These are phyloP conservation scores for Metschnikowia corniflorae DNA, from an alignment of 805 yeast species.

Conservation along the genomic window DNA sequence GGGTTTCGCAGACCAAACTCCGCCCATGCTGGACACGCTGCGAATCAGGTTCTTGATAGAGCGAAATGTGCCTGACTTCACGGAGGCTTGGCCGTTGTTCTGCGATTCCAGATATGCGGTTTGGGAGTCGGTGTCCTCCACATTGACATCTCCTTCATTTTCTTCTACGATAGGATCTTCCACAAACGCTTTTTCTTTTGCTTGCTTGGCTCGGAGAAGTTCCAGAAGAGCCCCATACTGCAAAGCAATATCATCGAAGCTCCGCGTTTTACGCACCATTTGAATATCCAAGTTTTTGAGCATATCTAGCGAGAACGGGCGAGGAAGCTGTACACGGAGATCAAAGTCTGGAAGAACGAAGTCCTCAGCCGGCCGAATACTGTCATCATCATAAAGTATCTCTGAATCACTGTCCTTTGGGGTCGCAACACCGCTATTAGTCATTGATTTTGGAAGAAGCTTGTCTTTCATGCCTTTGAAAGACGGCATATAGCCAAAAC, in stretches of 20 bases:
- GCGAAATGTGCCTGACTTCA: conserved; percentile 11
- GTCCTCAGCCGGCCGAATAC: conserved; percentile 1
- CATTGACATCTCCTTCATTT: neutral
- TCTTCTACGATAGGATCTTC: neutral
- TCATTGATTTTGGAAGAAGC: conserved; percentile 4
- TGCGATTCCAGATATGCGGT: neutral
- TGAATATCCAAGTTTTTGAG: conserved; percentile 33
- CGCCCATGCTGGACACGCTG: conserved; percentile 28
- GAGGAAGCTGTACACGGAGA: conserved; percentile 24
- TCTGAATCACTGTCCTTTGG: neutral
- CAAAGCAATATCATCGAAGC: conserved; percentile 24
- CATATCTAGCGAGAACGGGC: conserved; percentile 30
- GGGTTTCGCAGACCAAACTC: conserved; percentile 56
- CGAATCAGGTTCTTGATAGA: conserved; percentile 23
- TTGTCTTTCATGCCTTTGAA: conserved; percentile 7
- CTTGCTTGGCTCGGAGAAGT: conserved; percentile 11
- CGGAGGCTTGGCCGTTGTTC: neutral
- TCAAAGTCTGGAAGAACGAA: conserved; percentile 7
- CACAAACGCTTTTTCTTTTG: neutral
- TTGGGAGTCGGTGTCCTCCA: neutral
- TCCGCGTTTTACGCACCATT: conserved; percentile 27
- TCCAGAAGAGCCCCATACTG: conserved; percentile 18
- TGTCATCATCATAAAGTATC: neutral
- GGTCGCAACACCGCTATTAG: neutral
- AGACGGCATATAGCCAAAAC: conserved; percentile 4